phyloP scores from a whole-genome alignment of 805 yeast species.

The Ogataea philodendri region DNA sequence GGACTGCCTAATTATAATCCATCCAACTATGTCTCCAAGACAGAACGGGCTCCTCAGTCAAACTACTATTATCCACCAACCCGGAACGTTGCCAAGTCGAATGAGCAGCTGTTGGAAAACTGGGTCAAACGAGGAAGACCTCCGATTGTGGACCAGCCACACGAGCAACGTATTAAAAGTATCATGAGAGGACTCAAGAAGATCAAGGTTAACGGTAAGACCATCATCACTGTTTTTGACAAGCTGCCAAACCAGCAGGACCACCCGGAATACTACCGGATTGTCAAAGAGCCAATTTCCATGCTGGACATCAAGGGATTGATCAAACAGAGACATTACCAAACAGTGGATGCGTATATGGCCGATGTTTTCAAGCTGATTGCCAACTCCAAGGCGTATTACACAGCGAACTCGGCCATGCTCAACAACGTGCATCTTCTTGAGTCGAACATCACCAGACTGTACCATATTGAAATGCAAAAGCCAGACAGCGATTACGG shows the following conservation, averaged over 20 bases:
- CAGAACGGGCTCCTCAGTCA: constrained; percentile 27
- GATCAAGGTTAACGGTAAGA: constrained; percentile 54
- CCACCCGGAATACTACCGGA: constrained; percentile 53
- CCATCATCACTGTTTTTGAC: constrained; percentile 57
- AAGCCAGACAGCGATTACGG: constrained; percentile 80
- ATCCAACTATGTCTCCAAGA: constrained; percentile 26
- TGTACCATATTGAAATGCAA: constrained; percentile 65
- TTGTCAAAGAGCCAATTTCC: constrained; percentile 58
- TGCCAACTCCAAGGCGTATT: constrained; percentile 66
- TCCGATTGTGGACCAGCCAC: constrained; percentile 86
- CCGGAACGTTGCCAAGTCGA: constrained; percentile 22
- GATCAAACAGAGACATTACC: constrained; percentile 81
- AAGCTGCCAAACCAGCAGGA: constrained; percentile 69
- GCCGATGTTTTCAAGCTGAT: constrained; percentile 75
- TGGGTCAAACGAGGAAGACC: constrained; percentile 85
- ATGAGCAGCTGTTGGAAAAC: constrained; percentile 30
- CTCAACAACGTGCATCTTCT: constrained; percentile 60
- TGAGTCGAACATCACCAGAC: constrained; percentile 56
- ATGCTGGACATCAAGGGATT: constrained; percentile 74
- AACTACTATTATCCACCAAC: constrained; percentile 31
- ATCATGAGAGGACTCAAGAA: constrained; percentile 79
- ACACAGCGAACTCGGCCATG: constrained; percentile 55
- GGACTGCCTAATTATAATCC: constrained; percentile 28
- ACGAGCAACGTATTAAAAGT: constrained; percentile 87
- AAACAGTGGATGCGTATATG: constrained; percentile 70